These are phyloP conservation scores for Lipomyces japonicus DNA, from an alignment of 805 yeast species.

Conservation along the genomic window DNA sequence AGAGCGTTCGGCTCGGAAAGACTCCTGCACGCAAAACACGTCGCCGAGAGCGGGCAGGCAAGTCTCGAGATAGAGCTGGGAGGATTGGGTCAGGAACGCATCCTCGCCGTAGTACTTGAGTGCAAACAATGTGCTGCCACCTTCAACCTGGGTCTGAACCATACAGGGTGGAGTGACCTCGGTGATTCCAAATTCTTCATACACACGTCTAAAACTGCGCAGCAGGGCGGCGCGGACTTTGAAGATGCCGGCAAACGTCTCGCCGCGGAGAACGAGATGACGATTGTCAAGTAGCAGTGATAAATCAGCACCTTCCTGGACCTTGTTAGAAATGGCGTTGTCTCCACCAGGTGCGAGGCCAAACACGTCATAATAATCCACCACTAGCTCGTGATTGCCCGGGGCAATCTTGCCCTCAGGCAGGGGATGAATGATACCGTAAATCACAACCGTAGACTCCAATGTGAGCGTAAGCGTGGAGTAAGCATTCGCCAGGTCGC, in stretches of 20 bases:
- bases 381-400: conserved; percentile 91
- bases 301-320: conserved; percentile 82
- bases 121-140: conserved; percentile 93
- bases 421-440: conserved; percentile 74
- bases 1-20: conserved; percentile 98
- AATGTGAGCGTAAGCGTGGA: conserved; percentile 79
- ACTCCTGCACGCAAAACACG: conserved; percentile 95
- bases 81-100: conserved; percentile 93
- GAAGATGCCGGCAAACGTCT: conserved; percentile 86
- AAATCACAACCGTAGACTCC: conserved; percentile 77
- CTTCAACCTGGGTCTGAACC: conserved; percentile 99
- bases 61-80: conserved; percentile 95
- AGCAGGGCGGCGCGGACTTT: conserved; percentile 85
- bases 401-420: conserved; percentile 98
- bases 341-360: conserved; percentile 97
- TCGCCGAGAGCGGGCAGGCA: conserved; percentile 95
- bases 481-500: conserved; percentile 88
- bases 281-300: conserved; percentile 89
- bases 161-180: conserved; percentile 99
- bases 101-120: conserved; percentile 95
- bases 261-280: conserved; percentile 95
- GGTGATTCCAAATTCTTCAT: conserved; percentile 63
- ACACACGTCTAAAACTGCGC: conserved; percentile 70
- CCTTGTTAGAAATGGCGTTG: conserved; percentile 89
- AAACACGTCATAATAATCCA: conserved; percentile 81